These are phyloP conservation scores for Cryptococcus amylolentus DNA, from an alignment of 1,284 basidiomycete species.

Conservation along the genomic window DNA sequence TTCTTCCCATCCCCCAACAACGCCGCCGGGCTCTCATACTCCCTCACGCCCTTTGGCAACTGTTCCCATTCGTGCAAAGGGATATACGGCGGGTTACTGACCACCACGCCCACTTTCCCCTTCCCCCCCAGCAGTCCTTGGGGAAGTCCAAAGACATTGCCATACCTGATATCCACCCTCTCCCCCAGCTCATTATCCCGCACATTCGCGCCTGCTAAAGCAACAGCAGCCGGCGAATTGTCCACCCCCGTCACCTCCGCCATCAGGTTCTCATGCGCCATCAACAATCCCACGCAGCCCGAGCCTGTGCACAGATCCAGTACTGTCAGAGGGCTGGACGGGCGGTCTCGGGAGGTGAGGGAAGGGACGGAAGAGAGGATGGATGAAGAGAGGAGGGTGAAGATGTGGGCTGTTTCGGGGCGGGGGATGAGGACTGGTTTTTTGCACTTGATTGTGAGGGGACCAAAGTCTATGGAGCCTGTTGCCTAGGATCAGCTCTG, in stretches of 20 bases:
- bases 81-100: constrained; percentile 93
- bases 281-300: constrained; percentile 78
- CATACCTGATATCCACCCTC: constrained; percentile 15
- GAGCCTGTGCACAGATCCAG: constrained; percentile 88
- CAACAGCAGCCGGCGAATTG: constrained; percentile 63
- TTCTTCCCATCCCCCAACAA: constrained; percentile 63
- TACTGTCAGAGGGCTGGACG: constrained; percentile 41
- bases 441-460: constrained; percentile 65
- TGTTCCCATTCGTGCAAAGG: constrained; percentile 61
- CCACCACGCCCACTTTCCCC: constrained; percentile 65
- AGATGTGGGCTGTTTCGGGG: constrained; percentile 76
- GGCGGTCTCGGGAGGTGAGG: constrained; percentile 11
- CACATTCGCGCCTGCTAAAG: constrained; percentile 69
- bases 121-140: constrained; percentile 2
- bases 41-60: constrained; percentile 65
- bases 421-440: constrained; percentile 83
- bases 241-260: constrained; percentile 59
- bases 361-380: constrained; percentile 12
- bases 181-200: constrained; percentile 9
- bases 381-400: constrained; percentile 52
- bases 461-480: constrained; percentile 86
- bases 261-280: constrained; percentile 56
- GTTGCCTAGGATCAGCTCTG: neutral
- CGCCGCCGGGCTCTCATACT: constrained; percentile 74
- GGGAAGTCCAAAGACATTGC: constrained; percentile 11